Evolutionary conservation across 768 basidiomycete genomes (phyloP).

Genomic region (Pleurotus giganteus): DNA sequence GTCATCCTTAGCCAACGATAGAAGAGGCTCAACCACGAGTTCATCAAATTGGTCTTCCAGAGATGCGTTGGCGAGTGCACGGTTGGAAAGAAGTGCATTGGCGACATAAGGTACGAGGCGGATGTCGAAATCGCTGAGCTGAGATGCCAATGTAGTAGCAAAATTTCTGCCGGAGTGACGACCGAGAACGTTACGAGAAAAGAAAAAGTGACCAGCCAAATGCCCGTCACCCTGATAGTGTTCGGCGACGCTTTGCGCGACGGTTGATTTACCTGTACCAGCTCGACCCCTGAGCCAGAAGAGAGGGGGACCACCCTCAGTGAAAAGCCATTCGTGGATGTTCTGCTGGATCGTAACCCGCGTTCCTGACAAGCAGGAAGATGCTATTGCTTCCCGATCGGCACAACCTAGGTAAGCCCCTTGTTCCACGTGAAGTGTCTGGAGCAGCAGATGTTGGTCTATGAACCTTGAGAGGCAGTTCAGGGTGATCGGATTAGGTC

Average conservation of each 20-base stretch:
- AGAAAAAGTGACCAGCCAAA: conserved; percentile 30
- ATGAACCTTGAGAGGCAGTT: background rate
- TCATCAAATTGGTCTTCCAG: conserved; percentile 11
- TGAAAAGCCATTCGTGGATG: conserved; percentile 11
- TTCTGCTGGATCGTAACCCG: background rate
- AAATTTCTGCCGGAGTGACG: conserved; percentile 18
- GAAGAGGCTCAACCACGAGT: conserved; percentile 14
- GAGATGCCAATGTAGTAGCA: conserved; percentile 23
- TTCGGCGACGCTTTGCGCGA: conserved; percentile 19
- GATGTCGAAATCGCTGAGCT: conserved; percentile 15
- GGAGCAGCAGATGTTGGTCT: background rate
- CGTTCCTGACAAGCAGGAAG: background rate
- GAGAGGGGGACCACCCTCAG: background rate
- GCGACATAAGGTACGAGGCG: background rate
- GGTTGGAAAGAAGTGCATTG: background rate
- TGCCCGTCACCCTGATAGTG: conserved; percentile 10
- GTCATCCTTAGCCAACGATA: background rate
- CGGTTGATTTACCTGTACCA: conserved; percentile 19
- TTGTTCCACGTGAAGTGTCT: background rate
- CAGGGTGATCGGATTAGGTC: background rate
- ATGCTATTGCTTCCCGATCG: background rate
- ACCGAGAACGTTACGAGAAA: conserved; percentile 23
- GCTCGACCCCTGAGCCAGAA: conserved; percentile 18
- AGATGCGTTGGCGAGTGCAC: background rate
- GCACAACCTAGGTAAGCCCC: background rate